phyloP scores from a whole-genome alignment of 345 rosid genomes.

The Murraya paniculata region DNA sequence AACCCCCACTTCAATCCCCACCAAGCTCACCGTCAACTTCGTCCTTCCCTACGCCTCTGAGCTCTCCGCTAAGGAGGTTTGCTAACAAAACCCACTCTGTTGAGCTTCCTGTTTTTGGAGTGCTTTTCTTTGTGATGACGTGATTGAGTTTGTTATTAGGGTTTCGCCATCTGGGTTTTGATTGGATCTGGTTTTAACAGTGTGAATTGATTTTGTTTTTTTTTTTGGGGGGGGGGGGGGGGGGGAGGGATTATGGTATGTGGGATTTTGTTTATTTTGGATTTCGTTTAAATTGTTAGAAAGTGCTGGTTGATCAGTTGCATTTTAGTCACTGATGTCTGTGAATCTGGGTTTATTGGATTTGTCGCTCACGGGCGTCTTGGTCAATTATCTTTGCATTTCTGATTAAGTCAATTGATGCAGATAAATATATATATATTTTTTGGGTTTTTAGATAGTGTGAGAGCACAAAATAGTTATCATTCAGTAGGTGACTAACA shows the following conservation, averaged over 20 bases:
- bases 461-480: neutral
- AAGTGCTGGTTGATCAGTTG: neutral
- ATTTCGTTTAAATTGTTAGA: neutral
- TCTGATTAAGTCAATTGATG: neutral
- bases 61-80: slow-evolving; percentile 60
- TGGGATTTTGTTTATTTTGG: neutral
- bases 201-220: neutral
- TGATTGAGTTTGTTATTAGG: neutral
- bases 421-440: neutral
- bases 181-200: neutral
- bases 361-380: neutral
- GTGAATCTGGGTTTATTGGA: neutral
- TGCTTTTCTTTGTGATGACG: neutral
- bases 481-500: neutral
- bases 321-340: neutral
- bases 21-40: slow-evolving; percentile 82
- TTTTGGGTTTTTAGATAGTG: neutral
- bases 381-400: neutral
- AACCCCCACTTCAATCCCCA: slow-evolving; percentile 57
- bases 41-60: slow-evolving; percentile 70
- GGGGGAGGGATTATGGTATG: neutral
- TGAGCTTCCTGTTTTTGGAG: neutral
- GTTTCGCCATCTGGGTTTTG: slow-evolving; percentile 16
- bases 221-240: too few relatives aligned
- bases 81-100: neutral